Conservation (phyloP, 306 rosid genomes). For the Vachellia collinsii region DNA sequence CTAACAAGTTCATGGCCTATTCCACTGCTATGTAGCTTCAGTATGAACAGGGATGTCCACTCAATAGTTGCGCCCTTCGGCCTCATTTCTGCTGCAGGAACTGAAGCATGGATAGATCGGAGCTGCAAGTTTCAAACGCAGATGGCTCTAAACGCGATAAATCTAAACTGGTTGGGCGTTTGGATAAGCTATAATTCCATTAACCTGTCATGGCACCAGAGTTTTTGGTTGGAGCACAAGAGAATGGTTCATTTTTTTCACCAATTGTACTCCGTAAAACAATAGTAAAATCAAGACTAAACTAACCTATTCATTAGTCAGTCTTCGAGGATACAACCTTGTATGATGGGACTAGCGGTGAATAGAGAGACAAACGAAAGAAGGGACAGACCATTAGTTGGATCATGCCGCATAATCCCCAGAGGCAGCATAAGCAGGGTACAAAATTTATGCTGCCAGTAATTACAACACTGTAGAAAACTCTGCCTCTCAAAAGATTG, state of each 20-base stretch:
- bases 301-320: constrained; percentile 1
- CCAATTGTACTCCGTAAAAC: neutral
- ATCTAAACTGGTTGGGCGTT: neutral
- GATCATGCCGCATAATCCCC: constrained; percentile 12
- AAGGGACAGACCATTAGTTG: neutral
- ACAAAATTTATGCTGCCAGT: constrained; percentile 59
- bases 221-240: neutral
- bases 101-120: neutral
- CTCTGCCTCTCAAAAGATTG: neutral
- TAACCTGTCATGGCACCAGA: neutral
- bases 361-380: neutral
- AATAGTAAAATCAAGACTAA: constrained; percentile 5
- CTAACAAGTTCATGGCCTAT: neutral
- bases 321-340: constrained; percentile 2
- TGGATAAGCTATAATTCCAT: neutral
- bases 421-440: constrained; percentile 50
- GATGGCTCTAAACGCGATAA: neutral
- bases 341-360: neutral
- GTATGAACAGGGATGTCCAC: too few relatives aligned
- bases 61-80: too few relatives aligned
- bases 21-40: neutral
- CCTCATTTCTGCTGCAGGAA: neutral
- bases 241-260: neutral
- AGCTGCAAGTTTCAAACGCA: neutral
- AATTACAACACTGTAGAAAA: neutral